Base-by-base conservation (phyloP, 2,329 filamentous ascomycete genomes). In the Juglanconis sp. region DNA sequence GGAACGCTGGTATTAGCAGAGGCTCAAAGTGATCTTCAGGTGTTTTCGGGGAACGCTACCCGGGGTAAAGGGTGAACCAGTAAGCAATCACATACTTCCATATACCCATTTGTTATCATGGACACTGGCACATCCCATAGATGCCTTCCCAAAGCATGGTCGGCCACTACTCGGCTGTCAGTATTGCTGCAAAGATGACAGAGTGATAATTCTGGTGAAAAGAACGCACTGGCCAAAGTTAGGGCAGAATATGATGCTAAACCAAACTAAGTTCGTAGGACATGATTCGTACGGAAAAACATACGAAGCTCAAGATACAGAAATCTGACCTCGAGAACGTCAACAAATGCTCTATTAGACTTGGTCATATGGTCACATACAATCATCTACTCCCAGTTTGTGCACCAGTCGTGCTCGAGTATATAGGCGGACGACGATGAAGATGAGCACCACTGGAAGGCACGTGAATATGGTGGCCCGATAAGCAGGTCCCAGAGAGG, bases 71-170 rank as follows among this genome's bases (percentile, higher is more conserved):
- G 24, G 4, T 31, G 6, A 49, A 31, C 8, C 35, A 46, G 13
- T 8, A 11, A 2, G 2, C 35, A 38, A 8, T 38, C 11, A 40
- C 53, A 24, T 56, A 56, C 53, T 15, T 11, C 17, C 7, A 56
- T 13, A 49, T 56, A 56, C 1, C 13, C 30, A 7, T 56, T 36
- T 30, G 44, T 56, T 13, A 56, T 56, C 53, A 49, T 49, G 31
- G 53, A 56, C 10, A 56, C 42, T 8, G 53, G 24, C 15, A 56
- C 44, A 49, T 56, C 53, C 53, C 53, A 56, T 34, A 56, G 17
- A 56, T 56, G 46, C 13, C 44, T 49, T 10, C 53, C 53, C 53
- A 56, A 40, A 38, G 44, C 44, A 5, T 49, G 35, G 34, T 56
- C 53, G 11, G 31, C 46, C 13, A 10, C 42, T 56, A 49, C 17